These are phyloP conservation scores for Penicillium olsonii DNA, from an alignment of 2,329 filamentous ascomycete species.

Conservation along the genomic window DNA sequence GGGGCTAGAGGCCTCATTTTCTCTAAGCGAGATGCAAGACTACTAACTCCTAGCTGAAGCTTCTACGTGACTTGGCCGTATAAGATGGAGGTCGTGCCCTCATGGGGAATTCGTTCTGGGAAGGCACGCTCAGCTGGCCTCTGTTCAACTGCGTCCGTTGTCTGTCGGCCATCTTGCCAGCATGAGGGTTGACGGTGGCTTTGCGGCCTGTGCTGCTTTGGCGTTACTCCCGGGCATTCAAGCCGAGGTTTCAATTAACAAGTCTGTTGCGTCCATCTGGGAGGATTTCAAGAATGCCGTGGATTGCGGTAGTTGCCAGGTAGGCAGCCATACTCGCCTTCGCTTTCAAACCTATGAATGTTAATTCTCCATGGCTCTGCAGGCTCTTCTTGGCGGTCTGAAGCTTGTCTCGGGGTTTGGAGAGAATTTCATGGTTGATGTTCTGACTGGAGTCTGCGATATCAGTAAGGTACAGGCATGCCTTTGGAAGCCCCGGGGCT, in stretches of 20 bases:
- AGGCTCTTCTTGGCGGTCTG: conserved; percentile 42
- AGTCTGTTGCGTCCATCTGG: conserved; percentile 27
- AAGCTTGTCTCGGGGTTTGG: conserved; percentile 49
- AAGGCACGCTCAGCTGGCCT: too few species aligned
- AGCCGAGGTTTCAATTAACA: conserved; percentile 11
- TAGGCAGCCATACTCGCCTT: conserved; percentile 5
- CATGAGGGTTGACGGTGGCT: conserved; percentile 17
- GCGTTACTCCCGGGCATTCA: conserved; percentile 10
- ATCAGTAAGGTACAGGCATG: conserved; percentile 31
- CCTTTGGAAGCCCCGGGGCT: neutral
- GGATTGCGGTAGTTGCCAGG: conserved; percentile 37
- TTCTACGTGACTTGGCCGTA: neutral
- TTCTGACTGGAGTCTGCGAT: conserved; percentile 40
- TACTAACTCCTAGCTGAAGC: neutral
- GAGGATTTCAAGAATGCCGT: conserved; percentile 33
- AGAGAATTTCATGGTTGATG: conserved; percentile 44
- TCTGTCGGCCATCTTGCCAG: too few species aligned
- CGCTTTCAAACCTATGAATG: too few species aligned
- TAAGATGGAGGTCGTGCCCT: neutral
- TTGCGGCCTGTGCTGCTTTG: conserved; percentile 12
- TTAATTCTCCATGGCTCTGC: neutral
- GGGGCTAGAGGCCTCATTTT: neutral
- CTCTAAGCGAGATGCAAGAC: conserved; percentile 9
- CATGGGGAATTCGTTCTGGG: too few species aligned
- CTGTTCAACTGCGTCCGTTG: too few species aligned